Base-by-base conservation (phyloP, 305 asterid genomes). In the Caryopteris hybrid region DNA sequence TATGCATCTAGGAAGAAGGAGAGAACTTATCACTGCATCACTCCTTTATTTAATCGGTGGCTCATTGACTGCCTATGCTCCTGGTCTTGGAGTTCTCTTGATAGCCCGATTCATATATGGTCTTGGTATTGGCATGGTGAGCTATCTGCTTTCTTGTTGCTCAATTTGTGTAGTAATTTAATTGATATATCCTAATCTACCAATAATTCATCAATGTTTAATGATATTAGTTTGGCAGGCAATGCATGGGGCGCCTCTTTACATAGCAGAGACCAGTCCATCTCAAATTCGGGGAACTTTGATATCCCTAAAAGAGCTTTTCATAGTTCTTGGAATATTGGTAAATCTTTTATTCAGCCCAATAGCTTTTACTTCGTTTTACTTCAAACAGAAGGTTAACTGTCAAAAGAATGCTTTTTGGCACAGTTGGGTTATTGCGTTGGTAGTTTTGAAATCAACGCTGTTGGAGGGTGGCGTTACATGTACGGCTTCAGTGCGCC, bases 181-280 rank as follows among this genome's bases (percentile, higher is more conserved):
- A n/a, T 8, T 60, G 41, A 46, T 61, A 18, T 29, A 21, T 38
- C 33, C 53, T 70, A 47, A 57, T 70, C 69, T 14, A 50, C 42
- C 13, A 39, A 67, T 23, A 46, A 53, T 42, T 61, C 57, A 45
- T 46, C 62, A 62, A 39, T 74, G 21, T 58, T 61, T 63, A 75
- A 76, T 71, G 62, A 74, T 51, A 60, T 71, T 46, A 43, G 62
- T 74, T 70, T 70, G 73, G 73, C 81, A 91, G 99, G 97, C 97
- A 70, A 94, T 94, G 99, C 99, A 94, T 46, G 99, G 96, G 71
- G 99, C 97, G 18, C 97, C 99, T 70, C 95, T 94, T 59, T 94
- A 94, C 85, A 94, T 94, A 61, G 96, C 99, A 16, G 99, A 94
- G 82, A 94, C 97, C 42, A 87, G 95, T 71, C 97, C 97, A 50